Conservation (phyloP, 306 rosid species). For the Comarum palustre region DNA sequence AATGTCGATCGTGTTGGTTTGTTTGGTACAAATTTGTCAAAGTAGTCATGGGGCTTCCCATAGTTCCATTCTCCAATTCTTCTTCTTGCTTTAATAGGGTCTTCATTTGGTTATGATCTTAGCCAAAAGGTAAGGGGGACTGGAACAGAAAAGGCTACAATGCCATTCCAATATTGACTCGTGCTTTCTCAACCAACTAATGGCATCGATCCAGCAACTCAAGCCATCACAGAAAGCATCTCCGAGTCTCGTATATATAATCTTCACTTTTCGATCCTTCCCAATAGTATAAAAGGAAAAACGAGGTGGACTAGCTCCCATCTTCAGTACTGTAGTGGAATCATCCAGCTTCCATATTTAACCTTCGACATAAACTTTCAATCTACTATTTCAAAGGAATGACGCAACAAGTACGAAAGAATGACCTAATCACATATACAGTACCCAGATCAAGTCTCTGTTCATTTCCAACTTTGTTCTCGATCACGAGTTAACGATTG, state of each 20-base stretch:
- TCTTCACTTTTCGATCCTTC: neutral
- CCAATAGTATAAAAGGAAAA: neutral
- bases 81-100: neutral
- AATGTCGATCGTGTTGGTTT: neutral
- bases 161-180: neutral
- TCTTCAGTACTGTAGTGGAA: neutral
- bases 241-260: neutral
- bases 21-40: neutral
- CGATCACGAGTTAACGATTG: neutral
- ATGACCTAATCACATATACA: neutral
- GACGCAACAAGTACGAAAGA: conserved; percentile 8
- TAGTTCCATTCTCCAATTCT: neutral
- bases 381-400: neutral
- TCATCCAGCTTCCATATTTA: neutral
- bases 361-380: neutral
- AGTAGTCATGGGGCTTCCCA: neutral
- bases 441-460: neutral
- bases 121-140: neutral
- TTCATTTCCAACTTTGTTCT: neutral
- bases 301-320: neutral
- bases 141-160: neutral
- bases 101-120: neutral
- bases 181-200: neutral
- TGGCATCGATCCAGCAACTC: neutral
- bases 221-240: neutral